Conservation (phyloP, 306 rosid species). For the Gastrolobium bilobum region DNA sequence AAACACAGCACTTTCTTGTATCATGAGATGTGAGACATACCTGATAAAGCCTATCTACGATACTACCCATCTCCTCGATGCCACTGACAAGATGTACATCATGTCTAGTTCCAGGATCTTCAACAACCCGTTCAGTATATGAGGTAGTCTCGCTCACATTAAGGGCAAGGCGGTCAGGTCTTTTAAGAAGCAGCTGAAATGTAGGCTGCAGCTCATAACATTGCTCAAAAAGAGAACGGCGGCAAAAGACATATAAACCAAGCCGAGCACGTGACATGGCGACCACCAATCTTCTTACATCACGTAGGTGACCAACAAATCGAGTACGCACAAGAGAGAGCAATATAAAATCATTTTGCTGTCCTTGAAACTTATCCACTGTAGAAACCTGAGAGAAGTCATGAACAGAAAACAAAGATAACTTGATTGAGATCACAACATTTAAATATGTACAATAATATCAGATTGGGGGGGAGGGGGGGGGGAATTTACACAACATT, state of each 20-base stretch:
- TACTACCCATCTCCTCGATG: conserved; percentile 82
- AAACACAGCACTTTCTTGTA: neutral
- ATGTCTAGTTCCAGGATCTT: conserved; percentile 73
- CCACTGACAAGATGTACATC: conserved; percentile 77
- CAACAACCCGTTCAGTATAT: conserved; percentile 73
- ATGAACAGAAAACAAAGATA: conserved; percentile 34
- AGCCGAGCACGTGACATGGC: conserved; percentile 99
- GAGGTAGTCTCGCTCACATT: conserved; percentile 73
- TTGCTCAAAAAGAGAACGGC: conserved; percentile 92
- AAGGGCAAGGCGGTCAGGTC: conserved; percentile 88
- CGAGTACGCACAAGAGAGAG: conserved; percentile 94
- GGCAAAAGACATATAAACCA: conserved; percentile 94
- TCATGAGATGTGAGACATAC: conserved; percentile 54
- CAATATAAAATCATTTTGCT: conserved; percentile 96
- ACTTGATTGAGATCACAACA: conserved; percentile 19
- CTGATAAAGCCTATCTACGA: conserved; percentile 76
- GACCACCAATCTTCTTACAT: conserved; percentile 97
- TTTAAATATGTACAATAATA: conserved; percentile 3
- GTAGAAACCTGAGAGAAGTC: conserved; percentile 75
- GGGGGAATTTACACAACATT: neutral
- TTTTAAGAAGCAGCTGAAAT: conserved; percentile 87
- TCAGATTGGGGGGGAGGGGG: too few species aligned
- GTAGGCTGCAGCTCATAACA: conserved; percentile 98
- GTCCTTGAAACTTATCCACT: conserved; percentile 99
- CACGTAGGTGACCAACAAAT: conserved; percentile 97